Base-by-base conservation (phyloP, 2,329 filamentous ascomycete genomes). In the Davidsoniella australis region DNA sequence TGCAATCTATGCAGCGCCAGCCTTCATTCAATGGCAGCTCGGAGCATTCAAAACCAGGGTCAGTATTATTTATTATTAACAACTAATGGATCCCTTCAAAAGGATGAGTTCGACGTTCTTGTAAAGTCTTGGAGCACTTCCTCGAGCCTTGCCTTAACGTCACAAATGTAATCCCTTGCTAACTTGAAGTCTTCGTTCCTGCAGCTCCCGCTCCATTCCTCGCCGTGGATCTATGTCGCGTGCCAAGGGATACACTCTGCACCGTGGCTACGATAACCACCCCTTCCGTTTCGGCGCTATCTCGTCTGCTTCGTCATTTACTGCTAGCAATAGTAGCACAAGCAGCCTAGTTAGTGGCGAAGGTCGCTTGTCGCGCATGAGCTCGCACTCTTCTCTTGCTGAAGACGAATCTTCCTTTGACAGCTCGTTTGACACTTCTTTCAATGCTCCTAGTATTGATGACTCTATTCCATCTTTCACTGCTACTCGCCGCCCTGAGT, bases 401-500 rank as follows among this genome's bases (percentile, higher is more conserved):
- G 50, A 45, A 16, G 50, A 52, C 10, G 50, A 52, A 24, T 36
- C 39, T 23, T 48, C 47, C 4, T 43, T 48, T n/a, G 50, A 52
- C 38, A 49, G 41, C 39, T 49, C 45, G 2, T 46, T 50, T 20
- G 48, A 50, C 33, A 46, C 36, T 9, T 50, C 48, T 2, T 52
- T 52, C 33, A 45, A 48, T 44, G 39, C 38, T 2, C 49, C 50
- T 10, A 47, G 49, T 23, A 41, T 33, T 18, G 50, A 52, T 14
- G 50, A 52, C 4, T 14, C 42, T 10, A 16, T 48, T 39, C 47
- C 41, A 16, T 43, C 23, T n/a, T 12, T 81, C 81, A 55, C 80
- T 88, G 49, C 68, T 75, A 23, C 68, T 74, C 48, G 75, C 77
- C 36, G 73, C 76, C 48, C 74, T 75, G 59, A 81, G 75, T 57